Conservation (phyloP, 1,284 basidiomycete genomes). For the Ceratobasidium sp. region DNA sequence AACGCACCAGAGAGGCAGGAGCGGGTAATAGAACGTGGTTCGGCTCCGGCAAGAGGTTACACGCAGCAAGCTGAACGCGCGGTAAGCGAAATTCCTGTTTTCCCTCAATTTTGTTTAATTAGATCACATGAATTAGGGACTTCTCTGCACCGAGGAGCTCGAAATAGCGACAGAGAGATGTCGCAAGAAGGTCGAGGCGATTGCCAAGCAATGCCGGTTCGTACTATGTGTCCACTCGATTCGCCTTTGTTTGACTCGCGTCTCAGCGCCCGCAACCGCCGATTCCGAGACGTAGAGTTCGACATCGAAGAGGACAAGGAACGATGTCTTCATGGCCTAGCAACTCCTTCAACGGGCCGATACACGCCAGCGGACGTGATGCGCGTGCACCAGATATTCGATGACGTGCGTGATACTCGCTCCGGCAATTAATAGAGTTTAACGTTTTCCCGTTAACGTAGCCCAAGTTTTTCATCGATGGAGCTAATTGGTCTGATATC, state of each 20-base stretch:
- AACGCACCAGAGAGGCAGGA: slow-evolving; percentile 9
- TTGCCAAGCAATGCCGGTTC: neutral
- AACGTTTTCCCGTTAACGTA: neutral
- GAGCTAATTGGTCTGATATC: slow-evolving; percentile 56
- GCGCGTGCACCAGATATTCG: slow-evolving; percentile 61
- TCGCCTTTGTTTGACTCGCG: no score
- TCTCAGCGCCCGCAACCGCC: slow-evolving; percentile 22
- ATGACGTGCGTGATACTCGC: slow-evolving; percentile 49
- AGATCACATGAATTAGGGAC: no score
- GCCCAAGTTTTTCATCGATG: slow-evolving; percentile 60
- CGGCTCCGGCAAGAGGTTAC: slow-evolving; percentile 4
- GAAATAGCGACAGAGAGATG: no score
- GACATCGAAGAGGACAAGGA: slow-evolving; percentile 48
- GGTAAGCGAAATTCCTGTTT: no score
- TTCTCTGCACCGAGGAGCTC: neutral
- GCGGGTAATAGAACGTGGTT: neutral
- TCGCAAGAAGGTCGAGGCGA: neutral
- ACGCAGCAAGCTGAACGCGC: no score
- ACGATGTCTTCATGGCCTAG: slow-evolving; percentile 46
- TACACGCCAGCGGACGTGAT: slow-evolving; percentile 45
- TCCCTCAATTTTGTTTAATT: neutral
- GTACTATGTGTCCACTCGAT: neutral
- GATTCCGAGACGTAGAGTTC: slow-evolving; percentile 48
- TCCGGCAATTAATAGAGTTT: neutral
- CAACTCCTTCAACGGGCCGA: neutral